These are phyloP conservation scores for Myxozyma vanderwaltii DNA, from an alignment of 805 yeast genomes.

Conservation along the genomic window DNA sequence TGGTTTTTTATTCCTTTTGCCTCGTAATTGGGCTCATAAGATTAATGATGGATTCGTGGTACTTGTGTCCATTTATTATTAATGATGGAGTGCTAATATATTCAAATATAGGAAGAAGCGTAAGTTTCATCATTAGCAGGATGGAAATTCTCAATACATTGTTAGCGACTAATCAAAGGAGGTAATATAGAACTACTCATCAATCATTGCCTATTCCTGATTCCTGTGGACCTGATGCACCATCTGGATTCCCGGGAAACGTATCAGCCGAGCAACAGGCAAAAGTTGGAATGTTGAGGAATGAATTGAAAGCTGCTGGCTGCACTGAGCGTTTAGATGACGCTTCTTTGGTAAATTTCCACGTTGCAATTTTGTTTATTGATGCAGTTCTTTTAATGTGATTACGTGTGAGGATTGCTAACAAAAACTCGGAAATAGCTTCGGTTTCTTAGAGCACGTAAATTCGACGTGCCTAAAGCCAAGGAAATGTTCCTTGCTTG, in stretches of 20 bases:
- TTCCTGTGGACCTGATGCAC: constrained; percentile 34
- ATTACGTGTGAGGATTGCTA: neutral
- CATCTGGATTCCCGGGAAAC: constrained; percentile 64
- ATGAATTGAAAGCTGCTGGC: constrained; percentile 61
- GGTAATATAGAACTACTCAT: neutral
- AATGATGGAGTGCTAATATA: too few species aligned
- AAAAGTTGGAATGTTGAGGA: constrained; percentile 60
- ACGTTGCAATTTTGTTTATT: neutral
- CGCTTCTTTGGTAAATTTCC: constrained; percentile 36
- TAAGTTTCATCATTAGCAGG: neutral
- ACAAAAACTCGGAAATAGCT: constrained; percentile 38
- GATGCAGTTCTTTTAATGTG: neutral
- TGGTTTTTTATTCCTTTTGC: neutral
- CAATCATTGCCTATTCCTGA: constrained; percentile 24
- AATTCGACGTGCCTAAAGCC: constrained; percentile 81
- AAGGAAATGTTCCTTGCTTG: constrained; percentile 81
- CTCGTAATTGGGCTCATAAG: too few species aligned
- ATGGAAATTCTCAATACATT: too few species aligned
- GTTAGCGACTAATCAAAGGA: too few species aligned
- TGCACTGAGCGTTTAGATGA: constrained; percentile 82
- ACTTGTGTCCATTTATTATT: too few species aligned
- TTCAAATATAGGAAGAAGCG: constrained; percentile 3
- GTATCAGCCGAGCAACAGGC: constrained; percentile 68
- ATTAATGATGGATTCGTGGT: too few species aligned
- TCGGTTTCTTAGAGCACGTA: constrained; percentile 93